These are phyloP conservation scores for Saccharomyces hybrid DNA, from an alignment of 1,139 yeast species.

Conservation along the genomic window DNA sequence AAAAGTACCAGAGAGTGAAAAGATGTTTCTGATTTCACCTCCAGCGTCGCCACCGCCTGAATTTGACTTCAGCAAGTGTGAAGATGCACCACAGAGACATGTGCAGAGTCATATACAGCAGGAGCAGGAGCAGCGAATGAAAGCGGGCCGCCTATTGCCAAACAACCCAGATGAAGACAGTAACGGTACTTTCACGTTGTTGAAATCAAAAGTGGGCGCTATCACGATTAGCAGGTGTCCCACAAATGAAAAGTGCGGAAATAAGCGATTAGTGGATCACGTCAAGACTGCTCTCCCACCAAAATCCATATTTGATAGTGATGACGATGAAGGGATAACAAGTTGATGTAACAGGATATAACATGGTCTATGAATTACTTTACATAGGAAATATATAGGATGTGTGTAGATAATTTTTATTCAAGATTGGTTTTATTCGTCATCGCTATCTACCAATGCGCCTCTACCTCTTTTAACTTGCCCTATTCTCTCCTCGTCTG, in stretches of 20 bases:
- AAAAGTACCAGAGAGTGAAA: constrained; percentile 29
- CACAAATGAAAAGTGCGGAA: neutral
- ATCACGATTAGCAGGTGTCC: constrained; percentile 15
- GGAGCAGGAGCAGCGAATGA: constrained; percentile 5
- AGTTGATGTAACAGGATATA: no score
- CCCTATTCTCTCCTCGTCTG: constrained; percentile 29
- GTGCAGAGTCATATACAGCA: constrained; percentile 6
- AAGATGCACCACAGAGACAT: constrained; percentile 32
- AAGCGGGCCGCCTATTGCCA: neutral
- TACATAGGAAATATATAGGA: neutral
- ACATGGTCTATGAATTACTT: no score
- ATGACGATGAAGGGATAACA: constrained; percentile 9
- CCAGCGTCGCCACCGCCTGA: constrained; percentile 38
- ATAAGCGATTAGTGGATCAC: constrained; percentile 1
- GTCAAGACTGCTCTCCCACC: constrained; percentile 31
- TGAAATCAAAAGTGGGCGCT: constrained; percentile 10
- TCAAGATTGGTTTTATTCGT: constrained; percentile 14
- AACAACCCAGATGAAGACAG: neutral
- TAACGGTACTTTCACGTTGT: constrained; percentile 3
- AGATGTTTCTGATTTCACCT: constrained; percentile 35
- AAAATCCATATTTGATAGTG: constrained; percentile 33
- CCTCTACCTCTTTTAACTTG: constrained; percentile 25
- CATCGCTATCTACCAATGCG: constrained; percentile 29
- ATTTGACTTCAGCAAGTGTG: constrained; percentile 33
- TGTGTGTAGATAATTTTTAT: neutral